Percentiles rank a stretch among this genome's conserved stretches.
These are phyloP conservation scores for Knufia fluminis DNA, from an alignment of 2,329 filamentous ascomycete species.

Conservation along the genomic window DNA sequence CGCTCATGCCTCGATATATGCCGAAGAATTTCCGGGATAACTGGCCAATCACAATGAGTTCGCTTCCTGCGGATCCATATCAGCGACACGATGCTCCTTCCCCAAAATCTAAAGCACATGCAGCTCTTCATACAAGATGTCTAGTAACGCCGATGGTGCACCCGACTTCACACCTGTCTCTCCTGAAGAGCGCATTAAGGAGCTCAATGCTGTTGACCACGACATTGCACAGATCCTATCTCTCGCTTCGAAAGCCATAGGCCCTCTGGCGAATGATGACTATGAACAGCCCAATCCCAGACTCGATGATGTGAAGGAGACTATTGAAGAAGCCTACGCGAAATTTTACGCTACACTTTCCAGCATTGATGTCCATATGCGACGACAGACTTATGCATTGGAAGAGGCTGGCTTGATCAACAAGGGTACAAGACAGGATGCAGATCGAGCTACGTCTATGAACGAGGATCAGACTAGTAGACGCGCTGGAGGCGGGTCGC, in stretches of 20 bases:
- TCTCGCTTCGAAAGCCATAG: constrained; percentile 53
- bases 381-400: constrained; percentile 66
- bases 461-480: constrained; percentile 10
- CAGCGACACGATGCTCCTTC: neutral
- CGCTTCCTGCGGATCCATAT: no score
- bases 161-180: neutral
- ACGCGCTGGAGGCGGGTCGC: constrained; percentile 35
- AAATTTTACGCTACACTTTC: constrained; percentile 67
- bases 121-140: neutral
- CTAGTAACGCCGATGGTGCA: neutral
- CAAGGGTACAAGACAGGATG: constrained; percentile 25
- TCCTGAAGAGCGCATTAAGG: constrained; percentile 66
- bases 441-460: constrained; percentile 7
- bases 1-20: neutral
- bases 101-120: neutral
- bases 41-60: no score
- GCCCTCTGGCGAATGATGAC: constrained; percentile 45
- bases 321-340: constrained; percentile 44
- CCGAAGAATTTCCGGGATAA: neutral
- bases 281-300: constrained; percentile 10
- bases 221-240: constrained; percentile 41
- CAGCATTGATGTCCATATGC: constrained; percentile 62
- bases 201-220: constrained; percentile 66
- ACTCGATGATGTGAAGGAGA: constrained; percentile 10
- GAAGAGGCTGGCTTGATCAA: constrained; percentile 70